Conservation (phyloP, 1,284 basidiomycete species). For the Coniferiporia sulphurascens region DNA sequence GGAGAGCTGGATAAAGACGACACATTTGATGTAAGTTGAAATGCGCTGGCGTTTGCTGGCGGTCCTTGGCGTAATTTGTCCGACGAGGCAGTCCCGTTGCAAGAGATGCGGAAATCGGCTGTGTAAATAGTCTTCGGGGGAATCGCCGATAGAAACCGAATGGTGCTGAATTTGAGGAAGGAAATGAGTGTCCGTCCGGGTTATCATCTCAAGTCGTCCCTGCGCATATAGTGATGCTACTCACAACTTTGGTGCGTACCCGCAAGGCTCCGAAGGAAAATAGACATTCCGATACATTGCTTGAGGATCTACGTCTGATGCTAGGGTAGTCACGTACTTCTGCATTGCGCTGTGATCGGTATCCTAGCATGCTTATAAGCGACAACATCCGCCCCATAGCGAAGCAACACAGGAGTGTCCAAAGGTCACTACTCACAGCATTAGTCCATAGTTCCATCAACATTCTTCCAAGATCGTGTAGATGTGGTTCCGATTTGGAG, state of each 20-base stretch:
- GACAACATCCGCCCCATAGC: neutral
- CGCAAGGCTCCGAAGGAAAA: conserved; percentile 28
- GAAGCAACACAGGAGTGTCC: neutral
- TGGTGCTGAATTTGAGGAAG: conserved; percentile 22
- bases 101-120: conserved; percentile 37
- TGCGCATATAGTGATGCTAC: conserved; percentile 17
- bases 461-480: conserved; percentile 35
- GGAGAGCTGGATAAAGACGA: neutral
- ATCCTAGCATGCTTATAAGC: neutral
- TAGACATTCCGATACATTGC: conserved; percentile 23
- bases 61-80: conserved; percentile 18
- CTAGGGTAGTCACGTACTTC: conserved; percentile 32
- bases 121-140: conserved; percentile 28
- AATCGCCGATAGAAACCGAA: conserved; percentile 28
- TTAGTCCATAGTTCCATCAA: conserved; percentile 40
- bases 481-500: conserved; percentile 34
- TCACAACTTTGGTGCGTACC: conserved; percentile 31
- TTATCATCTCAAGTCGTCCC: neutral
- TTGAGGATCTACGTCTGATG: conserved; percentile 31
- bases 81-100: conserved; percentile 24
- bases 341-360: conserved; percentile 17
- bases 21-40: no score
- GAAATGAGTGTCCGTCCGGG: neutral
- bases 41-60: conserved; percentile 1
- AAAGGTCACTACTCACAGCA: conserved; percentile 31